Percentiles rank a stretch among this genome's conserved stretches.
phyloP scores from a whole-genome alignment of 345 rosid species.

The Toxicodendron radicans region DNA sequence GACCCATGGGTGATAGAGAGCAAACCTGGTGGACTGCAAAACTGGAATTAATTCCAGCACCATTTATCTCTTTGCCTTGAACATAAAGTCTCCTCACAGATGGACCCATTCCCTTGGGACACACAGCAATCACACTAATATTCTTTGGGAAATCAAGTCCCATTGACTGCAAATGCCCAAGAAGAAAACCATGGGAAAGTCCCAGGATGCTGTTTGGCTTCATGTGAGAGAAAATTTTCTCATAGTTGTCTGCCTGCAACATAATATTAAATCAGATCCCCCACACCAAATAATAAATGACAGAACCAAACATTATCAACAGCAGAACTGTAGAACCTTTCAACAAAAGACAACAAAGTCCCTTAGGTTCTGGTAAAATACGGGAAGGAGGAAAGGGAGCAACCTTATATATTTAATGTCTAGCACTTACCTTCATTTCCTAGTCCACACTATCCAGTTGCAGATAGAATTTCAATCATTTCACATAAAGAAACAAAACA shows the following conservation, averaged over 20 bases:
- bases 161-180: slow-evolving; percentile 75
- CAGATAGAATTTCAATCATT: neutral
- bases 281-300: neutral
- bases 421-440: neutral
- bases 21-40: slow-evolving; percentile 85
- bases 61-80: slow-evolving; percentile 86
- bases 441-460: neutral
- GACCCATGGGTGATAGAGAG: neutral
- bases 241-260: slow-evolving; percentile 83
- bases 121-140: slow-evolving; percentile 79
- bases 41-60: slow-evolving; percentile 93
- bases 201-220: slow-evolving; percentile 95
- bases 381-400: no score
- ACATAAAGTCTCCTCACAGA: slow-evolving; percentile 90
- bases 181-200: slow-evolving; percentile 89
- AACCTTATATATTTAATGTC: no score
- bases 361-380: neutral
- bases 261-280: slow-evolving; percentile 11
- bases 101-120: slow-evolving; percentile 92
- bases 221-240: slow-evolving; percentile 79
- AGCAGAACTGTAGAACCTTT: neutral
- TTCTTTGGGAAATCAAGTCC: slow-evolving; percentile 83
- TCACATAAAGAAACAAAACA: no score
- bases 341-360: neutral
- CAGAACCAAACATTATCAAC: neutral